Evolutionary conservation across 805 yeast species (phyloP).

Genomic region (Monosporozyma solicola): DNA sequence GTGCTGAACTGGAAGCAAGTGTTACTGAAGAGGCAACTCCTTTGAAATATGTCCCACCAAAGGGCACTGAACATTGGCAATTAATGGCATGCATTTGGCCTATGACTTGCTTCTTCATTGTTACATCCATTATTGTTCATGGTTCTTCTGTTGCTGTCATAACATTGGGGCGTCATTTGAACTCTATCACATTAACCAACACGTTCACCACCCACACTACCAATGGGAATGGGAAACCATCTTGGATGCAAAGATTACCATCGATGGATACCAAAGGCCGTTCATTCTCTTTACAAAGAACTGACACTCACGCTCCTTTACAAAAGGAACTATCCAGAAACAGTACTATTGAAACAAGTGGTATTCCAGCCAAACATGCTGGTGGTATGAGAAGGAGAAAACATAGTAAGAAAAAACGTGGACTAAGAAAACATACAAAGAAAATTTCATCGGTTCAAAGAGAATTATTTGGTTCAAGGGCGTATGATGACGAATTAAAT

Average conservation of each 20-base stretch:
- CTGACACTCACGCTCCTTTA: slow-evolving; percentile 46
- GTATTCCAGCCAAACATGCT: slow-evolving; percentile 57
- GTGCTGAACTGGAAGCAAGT: slow-evolving; percentile 55
- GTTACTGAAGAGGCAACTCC: slow-evolving; percentile 50
- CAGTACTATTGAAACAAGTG: slow-evolving; percentile 51
- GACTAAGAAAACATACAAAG: slow-evolving; percentile 28
- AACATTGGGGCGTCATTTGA: slow-evolving; percentile 74
- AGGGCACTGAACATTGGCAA: slow-evolving; percentile 44
- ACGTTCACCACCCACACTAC: slow-evolving; percentile 68
- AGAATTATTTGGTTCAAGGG: slow-evolving; percentile 5
- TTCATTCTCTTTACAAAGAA: slow-evolving; percentile 71
- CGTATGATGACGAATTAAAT: slow-evolving; percentile 19
- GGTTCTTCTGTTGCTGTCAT: slow-evolving; percentile 80
- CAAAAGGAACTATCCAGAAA: slow-evolving; percentile 18
- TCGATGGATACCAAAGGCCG: slow-evolving; percentile 58
- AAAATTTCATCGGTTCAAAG: slow-evolving; percentile 9
- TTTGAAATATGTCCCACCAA: slow-evolving; percentile 37
- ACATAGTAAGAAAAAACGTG: slow-evolving; percentile 25
- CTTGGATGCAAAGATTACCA: slow-evolving; percentile 84
- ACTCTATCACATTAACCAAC: slow-evolving; percentile 88
- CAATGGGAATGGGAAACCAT: slow-evolving; percentile 44
- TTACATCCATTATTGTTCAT: slow-evolving; percentile 78
- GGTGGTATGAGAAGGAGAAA: slow-evolving; percentile 61
- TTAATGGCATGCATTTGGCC: slow-evolving; percentile 72
- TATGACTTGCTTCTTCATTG: slow-evolving; percentile 65